phyloP scores from a whole-genome alignment of 441 rosid genomes.

The Jatropha podagrica region DNA sequence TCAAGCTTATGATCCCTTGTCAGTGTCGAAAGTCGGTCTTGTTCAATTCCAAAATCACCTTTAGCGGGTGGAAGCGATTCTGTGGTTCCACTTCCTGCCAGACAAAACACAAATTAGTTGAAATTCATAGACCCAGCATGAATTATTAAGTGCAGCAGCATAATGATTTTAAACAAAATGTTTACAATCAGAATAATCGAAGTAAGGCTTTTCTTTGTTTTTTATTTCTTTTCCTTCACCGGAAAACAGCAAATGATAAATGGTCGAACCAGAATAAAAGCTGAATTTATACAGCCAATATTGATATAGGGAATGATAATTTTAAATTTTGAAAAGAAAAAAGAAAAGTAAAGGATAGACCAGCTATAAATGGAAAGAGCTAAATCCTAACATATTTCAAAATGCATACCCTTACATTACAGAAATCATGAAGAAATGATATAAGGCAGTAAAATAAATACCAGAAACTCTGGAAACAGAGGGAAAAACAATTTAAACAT shows the following conservation, averaged over 20 bases:
- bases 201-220: background rate
- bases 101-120: slow-evolving; percentile 4
- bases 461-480: background rate
- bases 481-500: background rate
- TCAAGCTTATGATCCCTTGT: slow-evolving; percentile 70
- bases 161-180: background rate
- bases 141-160: background rate
- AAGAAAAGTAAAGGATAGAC: background rate
- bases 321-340: background rate
- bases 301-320: background rate
- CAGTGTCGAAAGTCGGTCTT: slow-evolving; percentile 65
- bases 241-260: background rate
- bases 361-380: background rate
- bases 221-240: background rate
- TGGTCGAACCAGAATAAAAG: background rate
- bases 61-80: slow-evolving; percentile 21
- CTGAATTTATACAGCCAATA: background rate
- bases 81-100: slow-evolving; percentile 37
- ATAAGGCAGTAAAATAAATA: background rate
- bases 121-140: background rate
- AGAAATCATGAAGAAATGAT: background rate
- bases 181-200: background rate
- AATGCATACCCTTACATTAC: background rate
- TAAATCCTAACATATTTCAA: background rate
- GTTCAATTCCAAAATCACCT: slow-evolving; percentile 65